A percentile compares a stretch with the other conserved stretches of the same genome.
Conservation (phyloP, 805 yeast genomes). For the Candida railenensis region DNA sequence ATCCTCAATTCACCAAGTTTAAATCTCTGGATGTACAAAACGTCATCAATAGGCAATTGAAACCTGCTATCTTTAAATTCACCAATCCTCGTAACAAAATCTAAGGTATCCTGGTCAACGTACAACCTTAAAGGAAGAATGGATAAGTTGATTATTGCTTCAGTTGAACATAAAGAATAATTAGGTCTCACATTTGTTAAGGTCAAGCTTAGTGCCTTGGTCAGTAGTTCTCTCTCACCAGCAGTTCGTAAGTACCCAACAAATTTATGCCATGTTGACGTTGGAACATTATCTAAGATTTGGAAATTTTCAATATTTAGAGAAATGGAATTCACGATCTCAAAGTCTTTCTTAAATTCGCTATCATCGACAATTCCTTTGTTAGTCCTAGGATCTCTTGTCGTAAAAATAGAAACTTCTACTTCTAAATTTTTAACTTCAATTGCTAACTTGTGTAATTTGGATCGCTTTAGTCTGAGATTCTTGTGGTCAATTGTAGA, state of each 20-base stretch:
- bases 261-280: constrained; percentile 90
- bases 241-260: constrained; percentile 65
- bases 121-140: constrained; percentile 77
- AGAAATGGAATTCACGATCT: constrained; percentile 47
- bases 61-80: constrained; percentile 76
- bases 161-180: constrained; percentile 63
- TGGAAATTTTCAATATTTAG: constrained; percentile 54
- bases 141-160: constrained; percentile 51
- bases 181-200: constrained; percentile 67
- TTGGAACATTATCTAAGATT: constrained; percentile 73
- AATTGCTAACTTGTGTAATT: constrained; percentile 54
- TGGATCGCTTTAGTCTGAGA: constrained; percentile 65
- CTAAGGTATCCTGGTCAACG: constrained; percentile 91
- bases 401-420: constrained; percentile 43
- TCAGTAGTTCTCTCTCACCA: constrained; percentile 69
- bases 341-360: constrained; percentile 28
- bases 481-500: constrained; percentile 26
- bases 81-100: constrained; percentile 75
- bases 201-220: constrained; percentile 55
- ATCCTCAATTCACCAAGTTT: constrained; percentile 58
- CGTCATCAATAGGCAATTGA: constrained; percentile 63
- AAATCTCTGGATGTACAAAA: constrained; percentile 66
- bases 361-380: constrained; percentile 16
- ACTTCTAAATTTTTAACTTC: constrained; percentile 56
- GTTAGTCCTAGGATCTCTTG: constrained; percentile 45